phyloP scores from a whole-genome alignment of 192 early-diverging fungal genomes.

The Podila epicladia region DNA sequence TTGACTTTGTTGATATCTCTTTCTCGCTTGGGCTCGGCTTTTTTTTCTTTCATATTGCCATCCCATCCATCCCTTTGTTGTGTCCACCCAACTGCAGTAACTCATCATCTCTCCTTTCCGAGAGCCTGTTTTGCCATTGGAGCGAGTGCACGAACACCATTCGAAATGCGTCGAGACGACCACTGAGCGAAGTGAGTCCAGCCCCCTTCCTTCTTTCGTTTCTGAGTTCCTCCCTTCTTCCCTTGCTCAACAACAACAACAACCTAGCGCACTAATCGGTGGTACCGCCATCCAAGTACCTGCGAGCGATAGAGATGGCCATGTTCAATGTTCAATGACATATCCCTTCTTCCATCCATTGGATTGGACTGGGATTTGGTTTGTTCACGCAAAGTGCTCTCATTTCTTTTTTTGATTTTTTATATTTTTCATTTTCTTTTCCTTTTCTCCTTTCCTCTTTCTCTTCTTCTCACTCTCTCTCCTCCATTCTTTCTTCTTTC shows the following conservation, averaged over 20 bases:
- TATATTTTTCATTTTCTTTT: neutral
- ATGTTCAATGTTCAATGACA: neutral
- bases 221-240: no score
- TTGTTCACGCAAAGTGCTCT: neutral
- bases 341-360: neutral
- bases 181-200: neutral
- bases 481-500: neutral
- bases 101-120: no score
- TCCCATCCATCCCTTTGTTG: no score
- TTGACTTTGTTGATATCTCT: no score
- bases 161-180: neutral
- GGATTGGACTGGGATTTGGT: no score
- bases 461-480: neutral
- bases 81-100: no score
- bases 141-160: neutral
- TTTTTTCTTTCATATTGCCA: no score
- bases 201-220: neutral
- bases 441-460: neutral
- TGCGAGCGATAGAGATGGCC: neutral
- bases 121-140: neutral
- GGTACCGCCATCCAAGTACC: no score
- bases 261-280: no score
- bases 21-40: no score
- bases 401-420: neutral
- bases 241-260: no score